A percentile compares a stretch with the other conserved stretches of the same genome.
Conservation (phyloP, 2,329 filamentous ascomycete genomes). For the Colletotrichum cordylinicola region DNA sequence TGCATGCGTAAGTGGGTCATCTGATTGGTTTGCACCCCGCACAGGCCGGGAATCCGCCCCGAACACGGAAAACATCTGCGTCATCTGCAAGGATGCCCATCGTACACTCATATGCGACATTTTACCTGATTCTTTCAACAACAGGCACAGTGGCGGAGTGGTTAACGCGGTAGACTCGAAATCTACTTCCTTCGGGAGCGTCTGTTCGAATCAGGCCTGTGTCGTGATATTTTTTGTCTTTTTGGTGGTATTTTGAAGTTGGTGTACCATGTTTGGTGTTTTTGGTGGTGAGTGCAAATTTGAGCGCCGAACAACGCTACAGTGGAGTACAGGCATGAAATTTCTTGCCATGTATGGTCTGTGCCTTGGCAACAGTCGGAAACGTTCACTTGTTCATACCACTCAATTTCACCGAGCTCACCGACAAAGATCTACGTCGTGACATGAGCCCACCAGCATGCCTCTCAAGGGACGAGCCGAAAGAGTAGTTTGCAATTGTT, state of each 20-base stretch:
- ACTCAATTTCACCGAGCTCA: background rate
- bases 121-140: rapidly evolving
- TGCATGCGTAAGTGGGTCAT: background rate
- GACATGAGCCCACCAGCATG: background rate
- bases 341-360: background rate
- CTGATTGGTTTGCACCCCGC: background rate
- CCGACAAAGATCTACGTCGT: background rate
- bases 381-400: background rate
- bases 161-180: background rate
- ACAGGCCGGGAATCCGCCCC: background rate
- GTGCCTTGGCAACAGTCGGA: background rate
- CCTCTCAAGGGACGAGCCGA: background rate
- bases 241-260: background rate
- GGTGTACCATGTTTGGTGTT: background rate
- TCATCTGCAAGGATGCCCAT: background rate
- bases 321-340: background rate
- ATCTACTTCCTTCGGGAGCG: background rate
- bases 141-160: background rate
- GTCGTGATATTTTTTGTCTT: background rate
- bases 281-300: background rate
- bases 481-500: background rate
- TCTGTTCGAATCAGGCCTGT: background rate
- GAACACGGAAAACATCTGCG: background rate
- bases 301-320: background rate
- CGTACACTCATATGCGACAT: background rate